Evolutionary conservation across 1,139 yeast species (phyloP), one percentile per base, ranked within the genome.

Genomic region (Yamadazyma sp.): DNA sequence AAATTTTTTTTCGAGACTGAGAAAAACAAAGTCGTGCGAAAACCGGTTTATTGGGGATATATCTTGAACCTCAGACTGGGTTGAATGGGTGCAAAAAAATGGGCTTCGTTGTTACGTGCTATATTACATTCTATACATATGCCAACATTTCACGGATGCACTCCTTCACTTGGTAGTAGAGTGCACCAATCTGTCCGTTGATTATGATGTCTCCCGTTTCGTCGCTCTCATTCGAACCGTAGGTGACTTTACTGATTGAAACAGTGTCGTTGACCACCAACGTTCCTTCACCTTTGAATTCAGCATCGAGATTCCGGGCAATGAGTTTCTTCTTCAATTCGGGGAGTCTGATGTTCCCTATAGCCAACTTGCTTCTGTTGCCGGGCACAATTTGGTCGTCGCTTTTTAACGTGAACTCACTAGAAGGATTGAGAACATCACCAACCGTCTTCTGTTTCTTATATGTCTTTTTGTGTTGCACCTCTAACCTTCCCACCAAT

Each of bases 201-300:
- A 94, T 81, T 7, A 84, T 69, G 16, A 94, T 77, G 55, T 85
- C 85, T 31, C 97, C 96, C 36, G 89, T 89, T 38, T 70, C 77
- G 36, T 72, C 77, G 23, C 64, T 62, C 40, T 68, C 75, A 8
- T 55, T 47, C 12, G 59, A 55, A 17, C 69, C 62, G 46, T 66
- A 66, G 8, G 79, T 77, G 3, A 86, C 73, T 59, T 92, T 91
- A 43, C 88, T 69, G 7, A 92, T 79, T 1, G 91, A 83, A 18
- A 92, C 77, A 40, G 68, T 69, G 44, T 85, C 87, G 54, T 91
- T 91, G 29, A 95, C 86, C 7, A 91, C 95, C 38, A 92, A 66
- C 0, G 91, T 82, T 58, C 98, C 98, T 58, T 89, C 97, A 41
- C 97, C 94, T 56, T 86, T 81, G 58, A 92, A 88, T 54, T 91